Conservation (phyloP, 2,329 filamentous ascomycete genomes). For the Trichophyton schoenleinii region DNA sequence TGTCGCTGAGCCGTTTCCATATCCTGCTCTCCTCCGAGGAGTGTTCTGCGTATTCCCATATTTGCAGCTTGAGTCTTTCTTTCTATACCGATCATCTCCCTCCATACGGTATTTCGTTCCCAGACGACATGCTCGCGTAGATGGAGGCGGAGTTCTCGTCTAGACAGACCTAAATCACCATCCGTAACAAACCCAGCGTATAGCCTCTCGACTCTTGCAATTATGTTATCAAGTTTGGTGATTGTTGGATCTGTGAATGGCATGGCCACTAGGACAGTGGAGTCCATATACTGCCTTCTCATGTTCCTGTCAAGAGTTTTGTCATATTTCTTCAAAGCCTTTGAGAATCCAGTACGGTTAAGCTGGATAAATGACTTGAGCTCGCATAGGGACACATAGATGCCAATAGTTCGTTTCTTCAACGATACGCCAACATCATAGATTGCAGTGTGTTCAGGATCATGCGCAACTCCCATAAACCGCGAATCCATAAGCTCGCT, state of each 20-base stretch:
- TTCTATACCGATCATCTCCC: conserved; percentile 97
- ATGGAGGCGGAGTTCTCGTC: conserved; percentile 76
- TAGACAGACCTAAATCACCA: conserved; percentile 63
- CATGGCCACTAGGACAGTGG: conserved; percentile 63
- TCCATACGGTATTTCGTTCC: conserved; percentile 97
- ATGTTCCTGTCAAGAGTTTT: conserved; percentile 81
- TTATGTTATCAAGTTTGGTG: conserved; percentile 55
- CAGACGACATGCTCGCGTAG: conserved; percentile 94
- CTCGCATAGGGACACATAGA: conserved; percentile 88
- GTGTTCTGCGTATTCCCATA: conserved; percentile 62
- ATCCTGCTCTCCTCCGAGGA: conserved; percentile 64
- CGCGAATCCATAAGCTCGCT: conserved; percentile 26
- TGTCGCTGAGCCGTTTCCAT: conserved; percentile 59
- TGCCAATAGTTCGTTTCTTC: conserved; percentile 77
- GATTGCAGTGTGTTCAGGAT: conserved; percentile 53
- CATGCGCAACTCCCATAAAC: conserved; percentile 51
- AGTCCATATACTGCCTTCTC: conserved; percentile 61
- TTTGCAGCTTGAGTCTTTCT: conserved; percentile 88
- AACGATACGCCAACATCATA: conserved; percentile 67
- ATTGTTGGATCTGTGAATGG: conserved; percentile 68
- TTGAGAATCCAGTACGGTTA: conserved; percentile 91
- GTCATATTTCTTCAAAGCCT: conserved; percentile 96
- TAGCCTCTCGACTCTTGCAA: conserved; percentile 60
- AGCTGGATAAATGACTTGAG: conserved; percentile 92
- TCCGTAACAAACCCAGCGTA: conserved; percentile 75